Evolutionary conservation across 1,139 yeast species (phyloP).

Genomic region (Geotrichum restrictum): DNA sequence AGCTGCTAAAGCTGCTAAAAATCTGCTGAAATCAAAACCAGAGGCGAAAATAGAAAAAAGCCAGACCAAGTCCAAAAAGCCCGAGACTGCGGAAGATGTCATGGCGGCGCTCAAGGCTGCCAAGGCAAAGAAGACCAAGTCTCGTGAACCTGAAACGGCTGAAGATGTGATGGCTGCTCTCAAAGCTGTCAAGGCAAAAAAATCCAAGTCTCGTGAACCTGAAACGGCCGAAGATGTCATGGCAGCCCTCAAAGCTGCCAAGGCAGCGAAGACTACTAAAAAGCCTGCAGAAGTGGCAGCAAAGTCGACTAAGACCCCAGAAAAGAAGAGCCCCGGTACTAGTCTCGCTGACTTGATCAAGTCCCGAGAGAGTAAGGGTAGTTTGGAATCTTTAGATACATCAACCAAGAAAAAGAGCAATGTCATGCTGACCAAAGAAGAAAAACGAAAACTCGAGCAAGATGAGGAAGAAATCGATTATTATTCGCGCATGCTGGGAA

Average conservation of each 20-base stretch:
- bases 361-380: slow-evolving; percentile 2
- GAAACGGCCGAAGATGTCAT: slow-evolving; percentile 36
- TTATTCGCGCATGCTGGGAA: slow-evolving; percentile 77
- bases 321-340: slow-evolving; percentile 16
- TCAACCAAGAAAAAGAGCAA: slow-evolving; percentile 14
- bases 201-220: too few species aligned
- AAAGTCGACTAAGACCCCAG: slow-evolving; percentile 1
- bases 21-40: slow-evolving; percentile 18
- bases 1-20: slow-evolving; percentile 28
- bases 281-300: slow-evolving; percentile 11
- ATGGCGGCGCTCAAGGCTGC: slow-evolving; percentile 45
- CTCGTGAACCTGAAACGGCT: slow-evolving; percentile 25
- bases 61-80: slow-evolving; percentile 11
- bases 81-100: slow-evolving; percentile 40
- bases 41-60: slow-evolving; percentile 36
- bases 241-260: slow-evolving; percentile 43
- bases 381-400: neutral
- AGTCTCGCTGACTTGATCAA: slow-evolving; percentile 21
- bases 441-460: slow-evolving; percentile 15
- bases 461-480: slow-evolving; percentile 79
- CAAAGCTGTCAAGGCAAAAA: too few species aligned
- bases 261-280: slow-evolving; percentile 29
- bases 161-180: slow-evolving; percentile 42
- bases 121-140: slow-evolving; percentile 30
- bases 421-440: slow-evolving; percentile 16